These are phyloP conservation scores for Globisporangium orthogonon DNA, from an alignment of 352 stramenopile genomes.

Conservation along the genomic window DNA sequence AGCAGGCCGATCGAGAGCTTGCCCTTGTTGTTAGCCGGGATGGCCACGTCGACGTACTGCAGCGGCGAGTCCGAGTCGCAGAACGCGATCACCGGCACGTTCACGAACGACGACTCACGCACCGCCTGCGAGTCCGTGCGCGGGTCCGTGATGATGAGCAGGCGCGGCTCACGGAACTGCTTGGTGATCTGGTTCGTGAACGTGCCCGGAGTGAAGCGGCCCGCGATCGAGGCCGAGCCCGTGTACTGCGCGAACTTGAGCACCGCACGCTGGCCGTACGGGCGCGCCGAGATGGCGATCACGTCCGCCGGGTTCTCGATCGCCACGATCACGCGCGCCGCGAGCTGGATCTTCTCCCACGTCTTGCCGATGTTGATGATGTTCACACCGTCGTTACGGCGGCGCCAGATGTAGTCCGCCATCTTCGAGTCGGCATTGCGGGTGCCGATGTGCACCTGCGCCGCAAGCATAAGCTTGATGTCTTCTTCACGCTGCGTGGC, in stretches of 20 bases:
- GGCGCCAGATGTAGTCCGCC: slow-evolving; percentile 99
- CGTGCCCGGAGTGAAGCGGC: slow-evolving; percentile 99
- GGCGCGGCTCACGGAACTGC: slow-evolving; percentile 99
- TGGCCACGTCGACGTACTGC: slow-evolving; percentile 99
- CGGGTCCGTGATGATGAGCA: slow-evolving; percentile 99
- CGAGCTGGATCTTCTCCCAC: slow-evolving; percentile 99
- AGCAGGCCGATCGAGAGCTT: slow-evolving; percentile 99
- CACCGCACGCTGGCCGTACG: slow-evolving; percentile 99
- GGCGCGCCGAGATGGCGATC: slow-evolving; percentile 97
- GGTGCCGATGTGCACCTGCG: slow-evolving; percentile 99
- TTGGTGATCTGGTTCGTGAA: slow-evolving; percentile 99
- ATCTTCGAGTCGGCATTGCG: slow-evolving; percentile 99
- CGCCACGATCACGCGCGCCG: slow-evolving; percentile 98
- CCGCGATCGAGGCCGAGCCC: slow-evolving; percentile 95
- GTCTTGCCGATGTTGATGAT: slow-evolving; percentile 99
- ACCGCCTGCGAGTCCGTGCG: slow-evolving; percentile 97
- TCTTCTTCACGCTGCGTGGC: slow-evolving; percentile 95
- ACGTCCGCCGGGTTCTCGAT: slow-evolving; percentile 99
- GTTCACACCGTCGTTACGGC: slow-evolving; percentile 98
- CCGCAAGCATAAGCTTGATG: slow-evolving; percentile 99
- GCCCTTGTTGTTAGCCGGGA: slow-evolving; percentile 99
- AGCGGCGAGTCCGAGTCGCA: slow-evolving; percentile 99
- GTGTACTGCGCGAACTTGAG: slow-evolving; percentile 99
- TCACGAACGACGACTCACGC: slow-evolving; percentile 98
- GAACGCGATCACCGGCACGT: slow-evolving; percentile 99